Evolutionary conservation across 495 filamentous ascomycete species (phyloP), one percentile per base, ranked within the genome.

Genomic region (Aspergillus haitiensis): DNA sequence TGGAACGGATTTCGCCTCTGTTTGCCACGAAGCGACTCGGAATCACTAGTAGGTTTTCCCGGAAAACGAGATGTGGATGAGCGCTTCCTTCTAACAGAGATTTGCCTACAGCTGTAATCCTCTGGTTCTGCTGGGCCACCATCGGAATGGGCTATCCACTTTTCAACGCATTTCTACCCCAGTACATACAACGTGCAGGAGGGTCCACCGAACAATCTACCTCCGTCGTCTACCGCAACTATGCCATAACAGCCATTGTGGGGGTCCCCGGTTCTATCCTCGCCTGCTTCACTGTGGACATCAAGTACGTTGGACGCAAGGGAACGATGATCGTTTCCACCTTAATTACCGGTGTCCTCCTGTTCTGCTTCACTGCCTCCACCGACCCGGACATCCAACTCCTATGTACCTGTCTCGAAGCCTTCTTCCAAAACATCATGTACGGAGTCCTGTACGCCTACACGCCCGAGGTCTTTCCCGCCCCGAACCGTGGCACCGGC

Each of bases 401-500:
- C 18, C 67, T 72, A 44, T 84, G 82, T 70, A 75, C 67, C 33
- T 81, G 77, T 49, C 71, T 83, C 16, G 80, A 83, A 58, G 78
- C 81, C 33, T 82, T 86, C 69, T 84, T 83, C 77, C 82, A 85
- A 70, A 85, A 85, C 64, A 81, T 84, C 68, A 84, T 84, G 82
- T 86, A 85, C 61, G 83, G 82, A 18, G 83, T 85, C 4, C 70
- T 86, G 7, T 86, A 84, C 64, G 81, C 81, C 39, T 84, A 84
- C 65, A 86, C 84, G 0, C 84, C 84, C 1, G 84, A 86, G 60
- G 81, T 85, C 12, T 84, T 86, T 71, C 82, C 84, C 0, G 81
- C 81, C 12, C 81, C 81, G 0, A 78, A 80, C 65, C 76, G 84
- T 32, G 84, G 84, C 12, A 84, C 82, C 2, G 84, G 79, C 5